Conservation (phyloP, 345 rosid species). For the Pelargonium nanum region DNA sequence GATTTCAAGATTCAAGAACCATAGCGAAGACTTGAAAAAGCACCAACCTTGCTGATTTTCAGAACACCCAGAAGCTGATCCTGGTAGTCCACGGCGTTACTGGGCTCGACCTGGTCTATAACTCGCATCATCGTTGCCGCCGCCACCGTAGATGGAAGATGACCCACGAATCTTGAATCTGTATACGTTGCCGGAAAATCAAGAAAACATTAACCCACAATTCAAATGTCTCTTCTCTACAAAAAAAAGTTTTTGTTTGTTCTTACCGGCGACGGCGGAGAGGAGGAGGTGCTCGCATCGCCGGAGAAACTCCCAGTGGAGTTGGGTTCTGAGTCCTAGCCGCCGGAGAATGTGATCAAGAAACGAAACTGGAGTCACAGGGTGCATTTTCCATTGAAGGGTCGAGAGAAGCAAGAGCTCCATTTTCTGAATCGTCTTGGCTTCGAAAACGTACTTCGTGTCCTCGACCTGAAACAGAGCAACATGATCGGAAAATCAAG, state of each 20-base stretch:
- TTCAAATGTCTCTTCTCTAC: background rate
- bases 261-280: conserved; percentile 53
- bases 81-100: conserved; percentile 35
- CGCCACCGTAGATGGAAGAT: conserved; percentile 73
- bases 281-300: conserved; percentile 58
- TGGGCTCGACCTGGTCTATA: conserved; percentile 46
- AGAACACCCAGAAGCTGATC: conserved; percentile 50
- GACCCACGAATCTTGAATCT: conserved; percentile 57
- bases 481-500: no score
- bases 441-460: conserved; percentile 56
- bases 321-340: conserved; percentile 48
- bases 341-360: conserved; percentile 63
- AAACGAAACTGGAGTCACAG: conserved; percentile 72
- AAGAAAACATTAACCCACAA: background rate
- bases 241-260: background rate
- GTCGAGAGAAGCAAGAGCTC: conserved; percentile 76
- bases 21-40: background rate
- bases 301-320: conserved; percentile 52
- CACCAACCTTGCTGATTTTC: conserved; percentile 46
- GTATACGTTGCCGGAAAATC: conserved; percentile 16
- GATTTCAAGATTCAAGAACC: background rate
- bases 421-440: conserved; percentile 85
- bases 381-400: conserved; percentile 85
- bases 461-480: conserved; percentile 24
- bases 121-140: conserved; percentile 76